phyloP scores from a whole-genome alignment of 768 basidiomycete species.

The Paxillus ammoniavirescens region DNA sequence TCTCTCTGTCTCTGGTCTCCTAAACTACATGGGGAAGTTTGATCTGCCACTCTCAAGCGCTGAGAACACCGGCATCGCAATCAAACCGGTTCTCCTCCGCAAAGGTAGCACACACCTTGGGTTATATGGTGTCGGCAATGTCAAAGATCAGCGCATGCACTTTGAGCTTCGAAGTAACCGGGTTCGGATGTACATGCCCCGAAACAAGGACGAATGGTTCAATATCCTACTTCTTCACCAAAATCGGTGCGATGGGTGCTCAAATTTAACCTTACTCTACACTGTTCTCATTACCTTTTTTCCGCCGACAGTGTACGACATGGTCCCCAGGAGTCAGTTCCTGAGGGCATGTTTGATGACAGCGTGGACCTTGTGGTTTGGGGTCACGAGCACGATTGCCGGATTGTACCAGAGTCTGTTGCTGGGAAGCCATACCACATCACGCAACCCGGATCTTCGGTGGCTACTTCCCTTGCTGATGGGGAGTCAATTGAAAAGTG shows the following conservation, averaged over 20 bases:
- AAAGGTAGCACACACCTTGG: conserved; percentile 89
- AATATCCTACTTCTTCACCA: conserved; percentile 93
- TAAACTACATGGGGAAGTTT: conserved; percentile 98
- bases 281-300: conserved; percentile 10
- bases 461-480: conserved; percentile 92
- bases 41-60: conserved; percentile 78
- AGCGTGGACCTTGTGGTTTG: conserved; percentile 91
- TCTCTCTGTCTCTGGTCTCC: conserved; percentile 86
- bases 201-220: conserved; percentile 90
- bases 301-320: conserved; percentile 72
- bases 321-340: conserved; percentile 91
- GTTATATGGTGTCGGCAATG: conserved; percentile 93
- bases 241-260: conserved; percentile 63
- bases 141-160: conserved; percentile 96
- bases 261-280: background rate
- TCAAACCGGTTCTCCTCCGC: conserved; percentile 85
- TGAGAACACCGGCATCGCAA: conserved; percentile 72
- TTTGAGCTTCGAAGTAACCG: conserved; percentile 92
- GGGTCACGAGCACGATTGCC: conserved; percentile 99
- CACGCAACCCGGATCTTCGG: conserved; percentile 90
- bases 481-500: conserved; percentile 94
- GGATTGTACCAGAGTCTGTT: conserved; percentile 86
- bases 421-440: conserved; percentile 91
- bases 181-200: conserved; percentile 95
- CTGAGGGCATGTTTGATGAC: conserved; percentile 97